Base-by-base conservation (phyloP, 129 eudicot genomes). In the Mikania micrantha region DNA sequence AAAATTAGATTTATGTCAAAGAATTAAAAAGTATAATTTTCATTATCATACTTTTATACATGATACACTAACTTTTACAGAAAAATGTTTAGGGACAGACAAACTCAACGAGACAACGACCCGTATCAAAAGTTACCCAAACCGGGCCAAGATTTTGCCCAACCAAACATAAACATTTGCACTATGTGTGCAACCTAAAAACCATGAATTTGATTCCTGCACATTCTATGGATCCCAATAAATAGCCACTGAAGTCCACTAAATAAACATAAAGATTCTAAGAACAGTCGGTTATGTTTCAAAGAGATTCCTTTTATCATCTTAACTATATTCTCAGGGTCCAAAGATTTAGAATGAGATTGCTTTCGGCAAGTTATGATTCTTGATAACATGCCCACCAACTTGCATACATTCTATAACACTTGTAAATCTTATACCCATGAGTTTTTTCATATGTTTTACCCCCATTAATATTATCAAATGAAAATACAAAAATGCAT, bases 341-440 rank as follows among this genome's bases (percentile, higher is more conserved):
- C 32, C 68, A 81, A 79, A 66, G 64, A 80, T 74, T 62, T 58
- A 11, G 49, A 78, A 69, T 58, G 59, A 70, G 69, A 69, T 66
- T 63, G 69, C 81, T 82, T 82, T 82, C 67, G 74, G 81, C 25
- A 56, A 35, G 77, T 29, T 45, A 20, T 60, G 85, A 85, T 85
- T 85, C 83, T 64, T 41, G 62, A 44, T 66, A 73, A 62, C 65
- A 67, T 73, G 69, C 72, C 80, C 81, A 78, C 76, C 82, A 76
- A 76, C 77, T 81, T 62, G 77, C 64, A 62, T 10, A 49, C 48
- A 77, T 71, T 20, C 66, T 57, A 13, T 59, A 36, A 49, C 63
- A 61, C 32, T 16, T 45, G 58, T 60, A 67, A 74, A 20, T 66
- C 63, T 50, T 57, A 63, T 78, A 57, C 1, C 31, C 22, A 64